A percentile compares a stretch with the other conserved stretches of the same genome.
phyloP scores from a whole-genome alignment of 176 grass and related monocot species.

The Poa annua region DNA sequence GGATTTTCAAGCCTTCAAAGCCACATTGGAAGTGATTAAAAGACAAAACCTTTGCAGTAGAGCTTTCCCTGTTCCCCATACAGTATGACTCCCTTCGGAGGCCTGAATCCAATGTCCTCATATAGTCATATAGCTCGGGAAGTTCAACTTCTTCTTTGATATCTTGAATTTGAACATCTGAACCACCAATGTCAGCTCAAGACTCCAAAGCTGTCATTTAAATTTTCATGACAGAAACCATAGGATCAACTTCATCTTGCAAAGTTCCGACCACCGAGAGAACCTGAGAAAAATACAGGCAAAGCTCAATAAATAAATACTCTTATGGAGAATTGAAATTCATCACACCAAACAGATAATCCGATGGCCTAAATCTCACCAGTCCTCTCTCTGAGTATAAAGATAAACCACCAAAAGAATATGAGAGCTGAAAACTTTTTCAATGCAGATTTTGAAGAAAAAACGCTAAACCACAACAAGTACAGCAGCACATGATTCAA shows the following conservation, averaged over 20 bases:
- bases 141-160: constrained; percentile 82
- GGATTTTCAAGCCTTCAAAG: too few species aligned
- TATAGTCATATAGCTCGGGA: constrained; percentile 75
- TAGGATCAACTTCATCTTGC: constrained; percentile 78
- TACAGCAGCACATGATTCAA: too few species aligned
- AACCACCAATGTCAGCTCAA: constrained; percentile 75
- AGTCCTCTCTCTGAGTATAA: too few species aligned
- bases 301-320: constrained; percentile 5
- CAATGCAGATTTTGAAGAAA: too few species aligned
- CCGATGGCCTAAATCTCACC: too few species aligned
- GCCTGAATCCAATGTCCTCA: constrained; percentile 80
- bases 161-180: constrained; percentile 86
- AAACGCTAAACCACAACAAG: too few species aligned
- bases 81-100: constrained; percentile 79
- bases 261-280: constrained; percentile 78
- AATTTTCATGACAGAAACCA: constrained; percentile 90
- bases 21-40: too few species aligned
- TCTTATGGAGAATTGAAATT: too few species aligned
- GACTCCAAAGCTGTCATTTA: constrained; percentile 79
- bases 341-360: too few species aligned
- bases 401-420: too few species aligned
- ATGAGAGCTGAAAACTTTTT: too few species aligned
- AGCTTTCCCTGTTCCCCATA: constrained; percentile 83
- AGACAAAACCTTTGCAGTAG: constrained; percentile 53
- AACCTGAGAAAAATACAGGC: too few species aligned